phyloP scores from a whole-genome alignment of 192 early-diverging fungal species.

The Backusella macrospora region DNA sequence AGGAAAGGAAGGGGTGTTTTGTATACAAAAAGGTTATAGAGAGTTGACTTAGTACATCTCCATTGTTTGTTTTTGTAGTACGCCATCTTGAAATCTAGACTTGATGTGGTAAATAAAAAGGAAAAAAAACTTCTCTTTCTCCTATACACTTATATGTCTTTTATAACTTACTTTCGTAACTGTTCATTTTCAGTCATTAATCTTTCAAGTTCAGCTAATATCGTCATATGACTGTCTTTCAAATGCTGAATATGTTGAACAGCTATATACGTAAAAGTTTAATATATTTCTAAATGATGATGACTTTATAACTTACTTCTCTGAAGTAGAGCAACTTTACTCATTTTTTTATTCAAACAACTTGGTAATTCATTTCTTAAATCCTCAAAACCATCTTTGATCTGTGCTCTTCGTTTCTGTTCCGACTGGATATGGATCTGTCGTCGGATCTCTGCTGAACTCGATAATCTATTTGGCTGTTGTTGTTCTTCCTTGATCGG shows the following conservation, averaged over 20 bases:
- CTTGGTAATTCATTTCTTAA: constrained; percentile 39
- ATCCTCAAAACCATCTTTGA: constrained; percentile 47
- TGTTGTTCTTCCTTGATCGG: background rate
- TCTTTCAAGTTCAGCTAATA: constrained; percentile 35
- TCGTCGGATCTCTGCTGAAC: constrained; percentile 33
- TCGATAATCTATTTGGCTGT: background rate
- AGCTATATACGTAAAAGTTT: constrained; percentile 21
- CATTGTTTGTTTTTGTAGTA: constrained; percentile 34
- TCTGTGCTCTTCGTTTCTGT: constrained; percentile 39
- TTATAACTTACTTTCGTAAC: constrained; percentile 29
- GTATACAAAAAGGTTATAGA: constrained; percentile 1
- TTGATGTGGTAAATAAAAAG: background rate
- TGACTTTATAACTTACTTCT: constrained; percentile 24
- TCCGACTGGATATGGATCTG: constrained; percentile 41
- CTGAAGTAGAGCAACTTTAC: constrained; percentile 41
- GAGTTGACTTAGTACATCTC: constrained; percentile 32
- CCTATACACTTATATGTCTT: background rate
- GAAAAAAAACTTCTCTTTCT: too few species aligned
- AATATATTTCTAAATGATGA: background rate
- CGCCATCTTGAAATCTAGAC: constrained; percentile 34
- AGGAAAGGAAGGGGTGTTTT: background rate
- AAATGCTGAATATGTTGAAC: constrained; percentile 47
- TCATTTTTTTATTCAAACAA: constrained; percentile 43
- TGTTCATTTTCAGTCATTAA: constrained; percentile 36
- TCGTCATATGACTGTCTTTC: constrained; percentile 37